A percentile compares a stretch with the other conserved stretches of the same genome.
These are phyloP conservation scores for Chytriomyces confervae DNA, from an alignment of 192 early-diverging fungal species.

Conservation along the genomic window DNA sequence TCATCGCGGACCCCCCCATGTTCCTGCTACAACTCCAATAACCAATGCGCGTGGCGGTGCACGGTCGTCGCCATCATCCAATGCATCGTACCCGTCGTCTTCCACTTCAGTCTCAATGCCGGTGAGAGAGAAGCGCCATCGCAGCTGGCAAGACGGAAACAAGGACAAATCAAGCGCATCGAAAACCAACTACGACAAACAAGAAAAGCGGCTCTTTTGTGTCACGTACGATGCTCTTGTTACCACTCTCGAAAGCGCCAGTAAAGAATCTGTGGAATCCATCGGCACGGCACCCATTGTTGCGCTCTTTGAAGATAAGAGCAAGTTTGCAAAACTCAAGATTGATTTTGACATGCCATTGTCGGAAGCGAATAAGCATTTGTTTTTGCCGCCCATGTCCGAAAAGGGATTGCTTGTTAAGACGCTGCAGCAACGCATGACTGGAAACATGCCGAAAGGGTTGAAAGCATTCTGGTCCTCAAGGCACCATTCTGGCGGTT, in stretches of 20 bases:
- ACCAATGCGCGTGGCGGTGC: neutral
- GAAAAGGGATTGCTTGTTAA: neutral
- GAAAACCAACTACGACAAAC: slow-evolving; percentile 13
- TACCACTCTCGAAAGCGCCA: neutral
- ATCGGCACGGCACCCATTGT: neutral
- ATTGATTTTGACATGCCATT: neutral
- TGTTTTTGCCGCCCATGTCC: neutral
- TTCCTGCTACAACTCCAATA: neutral
- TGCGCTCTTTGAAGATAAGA: neutral
- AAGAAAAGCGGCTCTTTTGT: neutral
- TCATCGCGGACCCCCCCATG: neutral
- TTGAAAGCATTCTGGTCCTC: slow-evolving; percentile 17
- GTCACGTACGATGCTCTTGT: slow-evolving; percentile 9
- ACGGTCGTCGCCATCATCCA: neutral
- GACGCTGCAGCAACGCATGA: neutral
- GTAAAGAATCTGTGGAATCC: neutral
- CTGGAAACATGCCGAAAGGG: neutral
- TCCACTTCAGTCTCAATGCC: neutral
- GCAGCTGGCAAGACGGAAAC: neutral
- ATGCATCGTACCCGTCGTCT: neutral
- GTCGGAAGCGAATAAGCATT: neutral
- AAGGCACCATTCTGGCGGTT: slow-evolving; percentile 8
- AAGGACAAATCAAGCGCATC: slow-evolving; percentile 17
- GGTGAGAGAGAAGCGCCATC: slow-evolving; percentile 1
- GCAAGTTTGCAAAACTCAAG: neutral